phyloP scores from a whole-genome alignment of 495 filamentous ascomycete genomes.

The Lepraria neglecta region DNA sequence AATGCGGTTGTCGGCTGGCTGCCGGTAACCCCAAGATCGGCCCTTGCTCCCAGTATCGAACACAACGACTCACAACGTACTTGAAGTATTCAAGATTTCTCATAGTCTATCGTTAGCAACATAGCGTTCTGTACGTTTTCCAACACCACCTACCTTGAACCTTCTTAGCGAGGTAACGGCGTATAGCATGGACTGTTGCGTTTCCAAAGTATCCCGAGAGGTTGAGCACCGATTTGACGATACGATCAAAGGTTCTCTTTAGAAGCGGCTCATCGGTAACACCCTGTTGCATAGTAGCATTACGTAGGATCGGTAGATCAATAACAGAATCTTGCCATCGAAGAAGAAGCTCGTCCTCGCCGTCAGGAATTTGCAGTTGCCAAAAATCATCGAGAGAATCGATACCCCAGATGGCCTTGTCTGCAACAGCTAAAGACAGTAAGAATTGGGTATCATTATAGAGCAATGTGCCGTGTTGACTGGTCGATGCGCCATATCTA shows the following conservation, averaged over 20 bases:
- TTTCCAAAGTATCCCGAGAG: constrained; percentile 16
- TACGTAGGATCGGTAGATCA: constrained; percentile 10
- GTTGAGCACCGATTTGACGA: constrained; percentile 15
- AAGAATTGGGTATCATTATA: constrained; percentile 16
- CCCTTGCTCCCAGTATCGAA: too few relatives aligned
- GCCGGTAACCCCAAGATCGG: too few relatives aligned
- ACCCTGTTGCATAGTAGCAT: not conserved
- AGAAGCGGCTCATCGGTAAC: constrained; percentile 4
- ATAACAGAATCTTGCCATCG: constrained; percentile 7
- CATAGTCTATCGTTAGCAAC: not conserved
- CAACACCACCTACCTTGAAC: not conserved
- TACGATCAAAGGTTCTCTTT: constrained; percentile 2
- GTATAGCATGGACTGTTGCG: constrained; percentile 3
- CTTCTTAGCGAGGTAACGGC: constrained; percentile 9
- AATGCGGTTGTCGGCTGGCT: too few relatives aligned
- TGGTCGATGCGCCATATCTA: constrained; percentile 10
- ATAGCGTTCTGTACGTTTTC: not conserved
- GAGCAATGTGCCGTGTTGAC: constrained; percentile 12
- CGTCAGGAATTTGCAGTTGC: constrained; percentile 10
- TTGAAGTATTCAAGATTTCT: too few relatives aligned
- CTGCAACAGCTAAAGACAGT: constrained; percentile 14
- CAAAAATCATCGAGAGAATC: constrained; percentile 11
- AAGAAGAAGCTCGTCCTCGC: constrained; percentile 17
- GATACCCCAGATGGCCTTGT: constrained; percentile 11
- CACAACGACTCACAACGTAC: too few relatives aligned